These are phyloP conservation scores for Boechera retrofracta DNA, from an alignment of 345 rosid genomes.

Conservation along the genomic window DNA sequence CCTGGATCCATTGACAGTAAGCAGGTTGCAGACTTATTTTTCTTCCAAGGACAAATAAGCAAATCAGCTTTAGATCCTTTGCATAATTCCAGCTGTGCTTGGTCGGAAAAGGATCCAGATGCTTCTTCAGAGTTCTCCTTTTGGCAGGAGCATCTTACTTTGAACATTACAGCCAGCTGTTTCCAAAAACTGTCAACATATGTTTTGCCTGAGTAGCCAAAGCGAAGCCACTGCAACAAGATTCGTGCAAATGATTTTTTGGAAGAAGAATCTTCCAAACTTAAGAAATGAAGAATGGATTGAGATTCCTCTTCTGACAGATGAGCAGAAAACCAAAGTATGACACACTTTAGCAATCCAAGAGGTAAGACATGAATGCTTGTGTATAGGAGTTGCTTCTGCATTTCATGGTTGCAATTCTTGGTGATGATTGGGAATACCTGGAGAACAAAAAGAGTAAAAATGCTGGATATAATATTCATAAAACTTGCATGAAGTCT, in stretches of 20 bases:
- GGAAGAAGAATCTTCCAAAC: conserved; percentile 43
- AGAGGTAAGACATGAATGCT: conserved; percentile 76
- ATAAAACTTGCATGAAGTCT: neutral
- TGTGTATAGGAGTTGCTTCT: conserved; percentile 58
- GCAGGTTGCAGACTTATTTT: conserved; percentile 36
- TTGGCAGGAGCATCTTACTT: conserved; percentile 48
- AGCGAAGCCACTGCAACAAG: conserved; percentile 66
- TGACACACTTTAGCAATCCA: conserved; percentile 70
- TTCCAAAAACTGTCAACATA: conserved; percentile 57
- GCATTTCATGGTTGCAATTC: conserved; percentile 60
- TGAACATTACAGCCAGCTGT: conserved; percentile 56
- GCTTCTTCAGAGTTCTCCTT: conserved; percentile 48
- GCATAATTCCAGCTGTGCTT: conserved; percentile 36
- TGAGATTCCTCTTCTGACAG: conserved; percentile 61
- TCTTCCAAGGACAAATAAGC: conserved; percentile 40
- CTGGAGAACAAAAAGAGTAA: conserved; percentile 43
- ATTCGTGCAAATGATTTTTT: conserved; percentile 57
- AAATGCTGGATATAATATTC: neutral
- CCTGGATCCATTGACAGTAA: conserved; percentile 38
- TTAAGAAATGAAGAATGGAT: conserved; percentile 57
- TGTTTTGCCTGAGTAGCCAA: conserved; percentile 64
- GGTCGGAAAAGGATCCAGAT: conserved; percentile 44
- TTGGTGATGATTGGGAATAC: conserved; percentile 60
- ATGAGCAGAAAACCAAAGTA: conserved; percentile 74
- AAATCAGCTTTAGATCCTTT: conserved; percentile 34